Evolutionary conservation across 305 asterid species (phyloP).

Genomic region (Plantago coronopus): DNA sequence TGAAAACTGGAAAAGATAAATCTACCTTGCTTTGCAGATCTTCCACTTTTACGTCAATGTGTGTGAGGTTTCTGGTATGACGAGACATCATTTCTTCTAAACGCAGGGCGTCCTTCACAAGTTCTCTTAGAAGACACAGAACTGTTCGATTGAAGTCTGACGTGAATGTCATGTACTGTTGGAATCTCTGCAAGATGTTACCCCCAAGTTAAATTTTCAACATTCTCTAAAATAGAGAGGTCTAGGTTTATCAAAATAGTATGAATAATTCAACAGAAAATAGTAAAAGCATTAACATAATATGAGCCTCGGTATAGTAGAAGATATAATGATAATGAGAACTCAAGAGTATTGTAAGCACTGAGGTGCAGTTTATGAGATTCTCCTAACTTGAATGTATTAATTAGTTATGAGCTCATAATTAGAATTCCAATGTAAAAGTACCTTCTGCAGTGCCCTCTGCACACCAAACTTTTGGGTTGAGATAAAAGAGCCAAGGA

Average conservation of each 20-base stretch:
- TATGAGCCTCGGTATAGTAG: background rate
- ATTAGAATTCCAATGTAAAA: no score
- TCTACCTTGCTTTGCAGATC: conserved; percentile 84
- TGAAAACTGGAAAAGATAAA: background rate
- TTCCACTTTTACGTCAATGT: conserved; percentile 72
- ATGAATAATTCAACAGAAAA: no score
- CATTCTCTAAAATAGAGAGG: conserved; percentile 10
- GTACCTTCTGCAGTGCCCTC: conserved; percentile 92
- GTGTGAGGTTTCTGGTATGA: conserved; percentile 44
- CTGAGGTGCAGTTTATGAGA: conserved; percentile 5
- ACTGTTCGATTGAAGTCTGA: conserved; percentile 79
- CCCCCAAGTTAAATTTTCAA: conserved; percentile 15
- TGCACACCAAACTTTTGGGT: conserved; percentile 94
- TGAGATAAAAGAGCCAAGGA: conserved; percentile 87
- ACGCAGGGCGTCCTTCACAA: conserved; percentile 67
- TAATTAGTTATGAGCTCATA: conserved; percentile 1
- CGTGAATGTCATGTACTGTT: conserved; percentile 78
- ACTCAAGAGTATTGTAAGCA: no score
- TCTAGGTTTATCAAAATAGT: background rate
- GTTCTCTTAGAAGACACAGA: conserved; percentile 70
- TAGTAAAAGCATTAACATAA: background rate
- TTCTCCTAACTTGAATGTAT: conserved; percentile 7
- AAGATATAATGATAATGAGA: no score
- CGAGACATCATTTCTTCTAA: conserved; percentile 63
- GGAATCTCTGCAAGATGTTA: conserved; percentile 67